These are phyloP conservation scores for bread wheat (Triticum aestivum) DNA, from an alignment of 176 grass and related monocot species.

Conservation along the genomic window IWGSC_CS_RefSeq_v2.1 NC_057809.1:106172377-106172876, in stretches of 20 bases:
- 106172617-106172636: constrained; percentile 78
- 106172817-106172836: background rate
- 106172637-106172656: constrained; percentile 79
- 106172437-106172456: constrained; percentile 86
- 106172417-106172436: constrained; percentile 92
- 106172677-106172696: constrained; percentile 94
- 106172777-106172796: background rate
- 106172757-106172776: constrained; percentile 38
- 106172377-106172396: constrained; percentile 82
- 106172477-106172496: constrained; percentile 53
- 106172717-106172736: constrained; percentile 33
- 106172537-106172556: constrained; percentile 89
- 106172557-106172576: constrained; percentile 67
- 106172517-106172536: constrained; percentile 94
- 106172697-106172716: constrained; percentile 47
- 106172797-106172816: background rate
- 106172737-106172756: constrained; percentile 93
- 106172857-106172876: constrained; percentile 86
- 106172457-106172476: constrained; percentile 80
- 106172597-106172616: constrained; percentile 90
- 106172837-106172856: constrained; percentile 45
- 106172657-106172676: constrained; percentile 92
- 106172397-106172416: constrained; percentile 91
- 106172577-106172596: constrained; percentile 90
- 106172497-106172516: constrained; percentile 41